These are phyloP conservation scores for Salvia miltiorrhiza DNA, from an alignment of 257 asterid species.

Conservation along the genomic window DNA sequence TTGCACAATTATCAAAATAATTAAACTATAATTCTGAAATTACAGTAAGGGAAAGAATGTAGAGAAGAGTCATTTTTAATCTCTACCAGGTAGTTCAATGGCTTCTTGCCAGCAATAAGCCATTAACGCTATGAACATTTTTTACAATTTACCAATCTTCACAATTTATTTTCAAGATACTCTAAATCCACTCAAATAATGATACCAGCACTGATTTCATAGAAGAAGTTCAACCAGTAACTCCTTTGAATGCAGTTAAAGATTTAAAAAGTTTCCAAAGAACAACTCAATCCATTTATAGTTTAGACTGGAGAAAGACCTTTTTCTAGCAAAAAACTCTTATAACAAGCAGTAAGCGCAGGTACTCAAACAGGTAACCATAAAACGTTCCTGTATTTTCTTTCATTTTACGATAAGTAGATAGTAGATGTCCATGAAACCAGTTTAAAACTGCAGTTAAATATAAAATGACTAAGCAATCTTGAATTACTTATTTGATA, in stretches of 20 bases:
- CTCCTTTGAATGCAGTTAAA: neutral
- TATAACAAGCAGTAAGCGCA: neutral
- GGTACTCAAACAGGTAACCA: neutral
- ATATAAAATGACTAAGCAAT: neutral
- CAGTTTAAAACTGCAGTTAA: neutral
- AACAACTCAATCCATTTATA: neutral
- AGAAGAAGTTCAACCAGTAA: neutral
- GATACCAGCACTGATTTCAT: neutral
- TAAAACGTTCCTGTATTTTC: neutral
- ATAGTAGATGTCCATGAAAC: neutral
- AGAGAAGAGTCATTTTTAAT: neutral
- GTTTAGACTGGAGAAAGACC: constrained; percentile 1
- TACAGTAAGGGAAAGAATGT: neutral
- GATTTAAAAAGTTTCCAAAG: neutral
- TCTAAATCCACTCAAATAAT: constrained; percentile 1
- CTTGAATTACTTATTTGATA: neutral
- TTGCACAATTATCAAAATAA: neutral
- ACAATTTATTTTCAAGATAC: too few relatives aligned
- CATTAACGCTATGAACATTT: neutral
- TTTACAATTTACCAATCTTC: too few relatives aligned
- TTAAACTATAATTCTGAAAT: neutral
- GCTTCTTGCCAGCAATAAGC: neutral
- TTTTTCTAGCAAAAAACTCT: neutral
- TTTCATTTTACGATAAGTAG: neutral
- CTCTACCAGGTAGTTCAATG: neutral